A percentile compares a stretch with the other conserved stretches of the same genome.
Conservation (phyloP, 2,329 filamentous ascomycete species). For the Neodidymelliopsis sp. region DNA sequence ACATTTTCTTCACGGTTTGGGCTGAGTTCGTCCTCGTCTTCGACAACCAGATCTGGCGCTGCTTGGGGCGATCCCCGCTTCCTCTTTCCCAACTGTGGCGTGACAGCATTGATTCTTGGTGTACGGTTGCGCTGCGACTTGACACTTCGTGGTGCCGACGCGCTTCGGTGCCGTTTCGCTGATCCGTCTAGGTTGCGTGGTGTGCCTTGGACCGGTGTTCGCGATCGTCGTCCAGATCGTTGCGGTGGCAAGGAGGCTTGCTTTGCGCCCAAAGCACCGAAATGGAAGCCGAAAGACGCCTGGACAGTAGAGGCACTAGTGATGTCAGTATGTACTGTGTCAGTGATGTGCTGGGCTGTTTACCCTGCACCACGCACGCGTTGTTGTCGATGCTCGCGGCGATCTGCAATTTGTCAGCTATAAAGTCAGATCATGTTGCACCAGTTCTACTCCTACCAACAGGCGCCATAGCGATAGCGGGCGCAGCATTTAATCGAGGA, state of each 20-base stretch:
- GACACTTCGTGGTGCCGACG: constrained; percentile 36
- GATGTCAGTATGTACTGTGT: constrained; percentile 28
- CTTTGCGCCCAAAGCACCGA: constrained; percentile 36
- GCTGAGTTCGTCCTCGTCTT: constrained; percentile 44
- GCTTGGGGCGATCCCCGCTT: constrained; percentile 38
- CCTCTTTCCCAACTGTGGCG: constrained; percentile 44
- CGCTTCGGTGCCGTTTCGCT: constrained; percentile 38
- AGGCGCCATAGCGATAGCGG: constrained; percentile 42
- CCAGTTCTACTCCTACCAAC: constrained; percentile 29
- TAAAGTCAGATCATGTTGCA: neutral
- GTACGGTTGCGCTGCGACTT: constrained; percentile 27
- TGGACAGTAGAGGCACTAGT: constrained; percentile 56
- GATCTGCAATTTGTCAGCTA: constrained; percentile 47
- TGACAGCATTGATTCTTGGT: constrained; percentile 27
- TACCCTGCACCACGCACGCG: constrained; percentile 66
- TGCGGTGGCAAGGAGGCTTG: constrained; percentile 38
- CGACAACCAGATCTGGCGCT: constrained; percentile 25
- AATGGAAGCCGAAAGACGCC: constrained; percentile 59
- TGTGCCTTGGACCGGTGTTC: constrained; percentile 36
- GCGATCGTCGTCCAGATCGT: constrained; percentile 34
- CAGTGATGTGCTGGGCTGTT: constrained; percentile 33
- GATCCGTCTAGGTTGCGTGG: constrained; percentile 31
- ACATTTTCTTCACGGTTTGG: constrained; percentile 38
- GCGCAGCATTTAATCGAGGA: constrained; percentile 23
- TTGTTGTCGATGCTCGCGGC: constrained; percentile 63